These are phyloP conservation scores for Talaromyces albobiverticillius DNA, from an alignment of 2,329 filamentous ascomycete species.

Conservation along the genomic window DNA sequence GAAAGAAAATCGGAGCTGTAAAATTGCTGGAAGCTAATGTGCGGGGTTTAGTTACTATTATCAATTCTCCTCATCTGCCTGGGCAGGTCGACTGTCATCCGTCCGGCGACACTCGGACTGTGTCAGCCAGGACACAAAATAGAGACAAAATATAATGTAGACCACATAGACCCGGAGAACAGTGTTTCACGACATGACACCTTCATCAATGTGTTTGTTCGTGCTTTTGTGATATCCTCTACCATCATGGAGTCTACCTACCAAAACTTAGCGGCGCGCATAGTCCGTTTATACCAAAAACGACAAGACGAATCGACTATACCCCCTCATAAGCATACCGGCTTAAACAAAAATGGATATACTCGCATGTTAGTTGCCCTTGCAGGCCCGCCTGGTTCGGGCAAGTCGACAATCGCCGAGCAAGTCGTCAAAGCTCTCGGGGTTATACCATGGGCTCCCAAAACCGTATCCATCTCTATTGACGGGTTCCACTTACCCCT, in stretches of 20 bases:
- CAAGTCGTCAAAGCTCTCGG: slow-evolving; percentile 7
- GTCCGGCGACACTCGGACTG: slow-evolving; percentile 1
- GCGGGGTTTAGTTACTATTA: not conserved
- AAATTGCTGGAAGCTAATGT: not conserved
- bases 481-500: slow-evolving; percentile 24
- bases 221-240: not conserved
- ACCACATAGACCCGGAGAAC: not conserved
- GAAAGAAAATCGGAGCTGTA: not conserved
- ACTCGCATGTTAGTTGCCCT: slow-evolving; percentile 5
- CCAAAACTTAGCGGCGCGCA: not conserved
- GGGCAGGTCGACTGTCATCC: slow-evolving; percentile 3
- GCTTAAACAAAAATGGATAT: not conserved
- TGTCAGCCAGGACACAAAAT: not conserved
- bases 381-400: slow-evolving; percentile 17
- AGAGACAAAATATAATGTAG: not conserved
- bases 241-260: slow-evolving; percentile 1
- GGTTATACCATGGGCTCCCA: not conserved
- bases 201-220: too few species aligned
- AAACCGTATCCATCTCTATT: slow-evolving; percentile 16
- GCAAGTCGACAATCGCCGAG: slow-evolving; percentile 17
- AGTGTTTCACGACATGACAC: not conserved
- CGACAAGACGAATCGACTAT: not conserved
- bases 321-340: not conserved
- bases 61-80: not conserved
- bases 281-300: slow-evolving; percentile 2